Percentiles rank a stretch among this genome's conserved stretches.
Evolutionary conservation across 2,329 filamentous ascomycete genomes (phyloP).

Genomic region (Phyllosticta citriasiana): DNA sequence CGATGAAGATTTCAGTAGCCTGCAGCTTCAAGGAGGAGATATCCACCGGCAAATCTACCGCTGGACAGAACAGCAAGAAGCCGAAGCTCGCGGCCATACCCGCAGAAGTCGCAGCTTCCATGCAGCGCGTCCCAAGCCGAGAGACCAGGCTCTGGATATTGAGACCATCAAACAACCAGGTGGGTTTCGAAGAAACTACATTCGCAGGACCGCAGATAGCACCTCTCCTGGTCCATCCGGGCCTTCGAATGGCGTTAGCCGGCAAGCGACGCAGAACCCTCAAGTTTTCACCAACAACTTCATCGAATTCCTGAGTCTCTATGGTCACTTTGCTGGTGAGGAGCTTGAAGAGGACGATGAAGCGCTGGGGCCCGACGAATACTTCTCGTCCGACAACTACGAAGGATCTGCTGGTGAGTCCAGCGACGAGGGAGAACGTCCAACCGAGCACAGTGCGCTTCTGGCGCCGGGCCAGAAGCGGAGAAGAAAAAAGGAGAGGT

Average conservation of each 20-base stretch:
- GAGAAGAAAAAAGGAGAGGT: conserved; percentile 62
- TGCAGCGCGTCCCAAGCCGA: conserved; percentile 63
- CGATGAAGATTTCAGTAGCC: conserved; percentile 79
- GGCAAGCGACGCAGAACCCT: conserved; percentile 28
- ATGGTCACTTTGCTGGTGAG: conserved; percentile 95
- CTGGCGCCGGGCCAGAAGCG: conserved; percentile 58
- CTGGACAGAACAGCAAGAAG: conserved; percentile 84
- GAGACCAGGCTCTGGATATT: conserved; percentile 74
- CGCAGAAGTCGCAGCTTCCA: conserved; percentile 85
- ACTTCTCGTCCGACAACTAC: conserved; percentile 72
- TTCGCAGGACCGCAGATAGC: conserved; percentile 65
- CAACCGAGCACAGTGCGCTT: conserved; percentile 80
- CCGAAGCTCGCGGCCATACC: conserved; percentile 50
- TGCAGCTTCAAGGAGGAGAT: conserved; percentile 87
- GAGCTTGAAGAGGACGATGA: conserved; percentile 96
- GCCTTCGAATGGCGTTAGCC: conserved; percentile 25
- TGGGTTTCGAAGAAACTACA: conserved; percentile 83
- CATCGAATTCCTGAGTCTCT: conserved; percentile 87
- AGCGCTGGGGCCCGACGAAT: conserved; percentile 74
- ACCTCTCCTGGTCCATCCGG: conserved; percentile 41
- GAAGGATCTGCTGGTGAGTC: conserved; percentile 40
- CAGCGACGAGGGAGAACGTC: conserved; percentile 57
- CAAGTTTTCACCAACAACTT: conserved; percentile 83
- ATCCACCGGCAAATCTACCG: conserved; percentile 91
- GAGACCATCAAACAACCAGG: conserved; percentile 86